A percentile compares a stretch with the other conserved stretches of the same genome.
Conservation (phyloP, 495 filamentous ascomycete species). For the Echria macrotheca region DNA sequence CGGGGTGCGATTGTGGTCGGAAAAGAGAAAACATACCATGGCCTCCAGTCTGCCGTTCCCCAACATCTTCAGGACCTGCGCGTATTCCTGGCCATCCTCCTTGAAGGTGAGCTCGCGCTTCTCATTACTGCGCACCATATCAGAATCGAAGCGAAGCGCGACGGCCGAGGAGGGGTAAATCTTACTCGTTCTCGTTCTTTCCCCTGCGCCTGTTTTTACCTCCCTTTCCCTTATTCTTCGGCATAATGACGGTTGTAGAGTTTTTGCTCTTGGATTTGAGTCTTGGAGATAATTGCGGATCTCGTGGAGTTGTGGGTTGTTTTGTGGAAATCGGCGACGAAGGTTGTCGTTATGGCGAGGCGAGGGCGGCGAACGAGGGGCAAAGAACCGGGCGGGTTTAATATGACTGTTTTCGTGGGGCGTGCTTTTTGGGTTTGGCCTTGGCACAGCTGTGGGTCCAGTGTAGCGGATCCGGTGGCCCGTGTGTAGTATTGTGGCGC, state of each 20-base stretch:
- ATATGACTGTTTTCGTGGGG: constrained; percentile 22
- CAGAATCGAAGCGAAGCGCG: background rate
- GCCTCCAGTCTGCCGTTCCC: constrained; percentile 97
- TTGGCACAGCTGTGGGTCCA: constrained; percentile 12
- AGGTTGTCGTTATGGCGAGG: too few relatives aligned
- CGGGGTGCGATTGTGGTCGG: background rate
- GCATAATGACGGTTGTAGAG: constrained; percentile 20
- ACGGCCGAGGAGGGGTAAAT: constrained; percentile 3
- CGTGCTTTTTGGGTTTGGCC: constrained; percentile 16
- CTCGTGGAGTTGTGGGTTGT: background rate
- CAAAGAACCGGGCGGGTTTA: constrained; percentile 10
- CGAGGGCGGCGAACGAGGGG: constrained; percentile 15
- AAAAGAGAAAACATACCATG: constrained; percentile 19
- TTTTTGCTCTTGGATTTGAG: too few relatives aligned
- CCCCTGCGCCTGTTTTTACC: constrained; percentile 98
- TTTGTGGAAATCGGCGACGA: too few relatives aligned
- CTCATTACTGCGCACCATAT: constrained; percentile 64
- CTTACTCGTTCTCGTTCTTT: constrained; percentile 90
- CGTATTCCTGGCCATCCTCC: constrained; percentile 98
- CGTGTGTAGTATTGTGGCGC: constrained; percentile 11
- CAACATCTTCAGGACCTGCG: constrained; percentile 97
- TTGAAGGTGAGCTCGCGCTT: constrained; percentile 98
- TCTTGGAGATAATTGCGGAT: too few relatives aligned
- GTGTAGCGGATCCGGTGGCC: constrained; percentile 6
- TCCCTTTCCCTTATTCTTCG: constrained; percentile 56